phyloP scores from a whole-genome alignment of 2,329 filamentous ascomycete genomes.

The Claviceps sp. region DNA sequence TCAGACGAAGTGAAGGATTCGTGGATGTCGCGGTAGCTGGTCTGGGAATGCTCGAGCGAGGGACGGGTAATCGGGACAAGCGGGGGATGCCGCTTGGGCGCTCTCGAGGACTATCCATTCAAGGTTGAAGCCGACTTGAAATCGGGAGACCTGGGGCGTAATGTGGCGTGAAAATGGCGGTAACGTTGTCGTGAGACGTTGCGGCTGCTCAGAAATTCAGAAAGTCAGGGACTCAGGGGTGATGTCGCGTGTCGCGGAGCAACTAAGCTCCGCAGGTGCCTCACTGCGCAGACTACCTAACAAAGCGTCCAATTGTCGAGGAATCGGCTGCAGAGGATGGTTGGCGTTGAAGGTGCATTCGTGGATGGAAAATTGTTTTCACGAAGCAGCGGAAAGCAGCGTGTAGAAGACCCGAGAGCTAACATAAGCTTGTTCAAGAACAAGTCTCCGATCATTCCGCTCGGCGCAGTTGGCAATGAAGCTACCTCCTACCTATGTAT shows the following conservation, averaged over 20 bases:
- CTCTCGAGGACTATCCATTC: constrained; percentile 23
- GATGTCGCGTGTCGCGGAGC: background rate
- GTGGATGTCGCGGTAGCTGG: constrained; percentile 14
- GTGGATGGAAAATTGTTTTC: background rate
- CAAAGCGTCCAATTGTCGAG: background rate
- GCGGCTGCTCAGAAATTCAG: background rate
- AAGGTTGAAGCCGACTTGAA: background rate
- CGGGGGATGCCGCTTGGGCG: constrained; percentile 24
- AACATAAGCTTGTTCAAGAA: background rate
- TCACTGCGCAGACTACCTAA: background rate
- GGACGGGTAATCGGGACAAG: constrained; percentile 24
- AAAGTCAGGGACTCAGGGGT: background rate
- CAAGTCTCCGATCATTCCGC: background rate
- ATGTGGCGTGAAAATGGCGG: background rate
- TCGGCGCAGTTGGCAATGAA: background rate
- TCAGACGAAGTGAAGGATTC: constrained; percentile 6
- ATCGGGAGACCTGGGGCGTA: background rate
- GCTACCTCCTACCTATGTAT: background rate
- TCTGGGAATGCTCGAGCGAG: constrained; percentile 21
- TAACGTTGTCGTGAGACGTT: background rate
- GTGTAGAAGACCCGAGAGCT: background rate
- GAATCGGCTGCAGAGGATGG: background rate
- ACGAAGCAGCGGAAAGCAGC: too few species aligned
- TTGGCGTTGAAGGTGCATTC: background rate
- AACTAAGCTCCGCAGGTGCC: background rate